Percentiles rank a stretch among this genome's conserved stretches.
phyloP scores from a whole-genome alignment of 1,284 basidiomycete genomes.

The Cutaneotrichosporon arboriforme region DNA sequence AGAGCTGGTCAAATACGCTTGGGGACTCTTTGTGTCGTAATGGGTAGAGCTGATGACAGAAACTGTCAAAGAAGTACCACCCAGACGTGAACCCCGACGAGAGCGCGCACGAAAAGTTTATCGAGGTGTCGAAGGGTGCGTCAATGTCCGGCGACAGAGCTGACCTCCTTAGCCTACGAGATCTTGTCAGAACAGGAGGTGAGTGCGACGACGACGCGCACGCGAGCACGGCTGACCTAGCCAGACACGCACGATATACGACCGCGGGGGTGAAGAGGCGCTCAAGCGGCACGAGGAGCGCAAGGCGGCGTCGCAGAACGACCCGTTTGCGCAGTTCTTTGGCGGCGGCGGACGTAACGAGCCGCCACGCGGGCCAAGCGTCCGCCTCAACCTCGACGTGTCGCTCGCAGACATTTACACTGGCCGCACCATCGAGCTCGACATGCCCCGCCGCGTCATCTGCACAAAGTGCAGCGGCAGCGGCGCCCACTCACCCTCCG shows the following conservation, averaged over 20 bases:
- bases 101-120: slow-evolving; percentile 74
- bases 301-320: slow-evolving; percentile 73
- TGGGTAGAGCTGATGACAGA: slow-evolving; percentile 47
- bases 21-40: background rate
- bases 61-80: slow-evolving; percentile 79
- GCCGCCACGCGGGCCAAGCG: slow-evolving; percentile 68
- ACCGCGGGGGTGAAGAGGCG: slow-evolving; percentile 86
- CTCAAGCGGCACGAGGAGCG: slow-evolving; percentile 70
- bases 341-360: slow-evolving; percentile 65
- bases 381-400: slow-evolving; percentile 81
- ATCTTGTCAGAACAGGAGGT: slow-evolving; percentile 76
- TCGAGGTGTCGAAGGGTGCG: slow-evolving; percentile 79
- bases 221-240: background rate
- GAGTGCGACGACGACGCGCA: slow-evolving; percentile 24
- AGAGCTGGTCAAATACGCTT: too few species aligned
- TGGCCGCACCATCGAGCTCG: slow-evolving; percentile 81
- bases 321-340: slow-evolving; percentile 88
- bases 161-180: slow-evolving; percentile 68
- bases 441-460: slow-evolving; percentile 77
- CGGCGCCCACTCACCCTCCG: slow-evolving; percentile 77
- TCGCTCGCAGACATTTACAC: slow-evolving; percentile 78
- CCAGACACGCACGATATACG: slow-evolving; percentile 85
- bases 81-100: slow-evolving; percentile 89
- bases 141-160: slow-evolving; percentile 3
- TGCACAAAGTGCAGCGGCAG: slow-evolving; percentile 90